Evolutionary conservation across 352 stramenopile genomes (phyloP), one percentile per base, ranked within the genome.

Genomic region (Phytophthora lateralis): DNA sequence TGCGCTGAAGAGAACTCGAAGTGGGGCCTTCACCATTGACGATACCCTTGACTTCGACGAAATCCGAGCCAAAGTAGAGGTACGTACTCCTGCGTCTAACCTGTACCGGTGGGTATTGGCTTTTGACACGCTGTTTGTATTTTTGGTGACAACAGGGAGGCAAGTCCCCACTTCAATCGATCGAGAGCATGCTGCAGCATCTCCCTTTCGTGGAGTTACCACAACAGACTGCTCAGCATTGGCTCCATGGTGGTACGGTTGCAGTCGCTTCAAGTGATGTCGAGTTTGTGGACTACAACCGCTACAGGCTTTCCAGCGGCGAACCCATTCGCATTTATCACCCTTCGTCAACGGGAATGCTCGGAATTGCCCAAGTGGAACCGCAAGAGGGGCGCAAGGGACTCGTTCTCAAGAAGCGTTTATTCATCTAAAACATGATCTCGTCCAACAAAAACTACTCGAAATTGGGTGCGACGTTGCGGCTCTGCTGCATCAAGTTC

Each of bases 401-500:
- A 8, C 84, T 82, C 29, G 63, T 90, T 34, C 66, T 93, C 53
- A 82, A 69, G 39, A 86, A 85, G 60, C 84, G 84, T 59, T 80
- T 76, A 58, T 93, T 91, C 54, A 69, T 78, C 44, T 88, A 76
- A 76, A 24, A 30, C 66, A 71, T 62, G 57, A 32, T 44, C 49
- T 63, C 14, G 58, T 55, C 35, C 51, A 35, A 46, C 35, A 41
- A 24, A 73, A 59, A 32, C 54, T 67, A 82, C 43, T 82, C 60
- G 42, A 74, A 75, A 37, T 51, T 47, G 35, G 66, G 39, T 11
- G 45, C 30, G 21, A 71, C 39, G 56, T 70, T 73, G 39, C 54
- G 65, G 21, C 54, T 75, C 30, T 72, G 72, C 52, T 80, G 84
- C 88, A 96, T 94, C 65, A 95, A 78, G 54, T 91, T 89, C 53